Base-by-base conservation (phyloP, 148 eudicot species). In the Rhododendron simsii region DNA sequence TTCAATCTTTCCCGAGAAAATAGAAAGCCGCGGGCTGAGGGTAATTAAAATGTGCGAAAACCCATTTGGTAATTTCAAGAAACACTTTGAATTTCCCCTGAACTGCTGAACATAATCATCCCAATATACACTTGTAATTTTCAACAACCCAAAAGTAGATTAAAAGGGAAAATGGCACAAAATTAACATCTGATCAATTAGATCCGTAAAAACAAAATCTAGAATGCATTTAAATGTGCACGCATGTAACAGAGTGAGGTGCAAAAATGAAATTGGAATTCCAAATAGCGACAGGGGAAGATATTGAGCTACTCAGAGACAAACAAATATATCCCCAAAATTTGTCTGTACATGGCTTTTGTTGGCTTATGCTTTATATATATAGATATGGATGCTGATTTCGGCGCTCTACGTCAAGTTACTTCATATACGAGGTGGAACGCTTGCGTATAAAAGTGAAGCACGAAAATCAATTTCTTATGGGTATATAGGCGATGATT, bases 31-130 rank as follows among this genome's bases (percentile, higher is more conserved):
- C 44, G 30, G 33, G 76, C 76, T 33, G 39, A 35, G 28, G 51
- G 50, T 13, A 35, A 21, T 35, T 82, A 78, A 78, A 7, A 75
- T 55, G 87, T 79, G 55, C 37, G 35, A 15, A 39, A 30, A 53
- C 59, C 45, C 26, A 51, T 67, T 65, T 30, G 35, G 44, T 0
- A 51, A 33, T 82, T 63, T 55, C 91, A 88, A 87, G 85, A 85
- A 81, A 83, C 84, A 23, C 69, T 82, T n/a, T 82, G 30, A 39
- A 65, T 83, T 51, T 84, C 76, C 87, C 59, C n/a, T 26, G 78
- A n/a, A n/a, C n/a, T n/a, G n/a, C n/a, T n/a, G n/a, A 80, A 21
- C 35, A 11, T 12, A 73, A 81, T 30, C 35, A 82, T 47, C 11
- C 74, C 74, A 28, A 21, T 23, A 63, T 23, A 23, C 2, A 63